Percentiles rank a stretch among this genome's conserved stretches.
Evolutionary conservation across 148 eudicot genomes (phyloP).

Genomic region (Talinum fruticosum): DNA sequence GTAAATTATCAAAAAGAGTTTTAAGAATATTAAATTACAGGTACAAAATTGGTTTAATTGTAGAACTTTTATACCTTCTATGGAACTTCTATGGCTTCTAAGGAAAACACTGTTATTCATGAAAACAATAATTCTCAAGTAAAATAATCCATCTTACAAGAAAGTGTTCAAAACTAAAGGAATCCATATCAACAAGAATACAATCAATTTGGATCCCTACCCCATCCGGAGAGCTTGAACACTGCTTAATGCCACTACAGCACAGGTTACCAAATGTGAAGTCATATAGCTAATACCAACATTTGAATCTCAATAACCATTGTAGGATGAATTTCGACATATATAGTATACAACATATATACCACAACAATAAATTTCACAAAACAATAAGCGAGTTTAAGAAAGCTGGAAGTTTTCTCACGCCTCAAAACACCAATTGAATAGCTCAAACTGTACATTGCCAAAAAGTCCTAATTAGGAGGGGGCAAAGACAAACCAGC

Average conservation of each 20-base stretch:
- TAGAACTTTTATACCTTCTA: too few relatives aligned
- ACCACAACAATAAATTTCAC: conserved; percentile 3
- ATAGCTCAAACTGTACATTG: conserved; percentile 29
- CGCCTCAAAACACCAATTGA: conserved; percentile 14
- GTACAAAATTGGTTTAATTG: too few relatives aligned
- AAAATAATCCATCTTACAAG: too few relatives aligned
- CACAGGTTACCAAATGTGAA: not conserved
- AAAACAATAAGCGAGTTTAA: not conserved
- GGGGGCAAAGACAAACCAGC: conserved; percentile 6
- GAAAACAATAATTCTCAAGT: not conserved
- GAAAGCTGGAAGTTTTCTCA: conserved; percentile 1
- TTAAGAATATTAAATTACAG: too few relatives aligned
- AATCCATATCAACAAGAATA: not conserved
- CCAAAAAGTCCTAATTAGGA: conserved; percentile 11
- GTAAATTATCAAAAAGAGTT: not conserved
- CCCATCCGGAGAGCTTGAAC: not conserved
- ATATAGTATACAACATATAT: conserved; percentile 13
- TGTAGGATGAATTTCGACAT: conserved; percentile 4
- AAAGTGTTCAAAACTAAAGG: not conserved
- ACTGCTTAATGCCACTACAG: too few relatives aligned
- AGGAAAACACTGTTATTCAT: too few relatives aligned
- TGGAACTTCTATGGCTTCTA: too few relatives aligned
- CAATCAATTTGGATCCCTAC: not conserved
- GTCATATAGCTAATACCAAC: not conserved
- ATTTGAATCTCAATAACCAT: not conserved